Base-by-base conservation (phyloP, 2,329 filamentous ascomycete species). In the Neofusicoccum sp. region DNA sequence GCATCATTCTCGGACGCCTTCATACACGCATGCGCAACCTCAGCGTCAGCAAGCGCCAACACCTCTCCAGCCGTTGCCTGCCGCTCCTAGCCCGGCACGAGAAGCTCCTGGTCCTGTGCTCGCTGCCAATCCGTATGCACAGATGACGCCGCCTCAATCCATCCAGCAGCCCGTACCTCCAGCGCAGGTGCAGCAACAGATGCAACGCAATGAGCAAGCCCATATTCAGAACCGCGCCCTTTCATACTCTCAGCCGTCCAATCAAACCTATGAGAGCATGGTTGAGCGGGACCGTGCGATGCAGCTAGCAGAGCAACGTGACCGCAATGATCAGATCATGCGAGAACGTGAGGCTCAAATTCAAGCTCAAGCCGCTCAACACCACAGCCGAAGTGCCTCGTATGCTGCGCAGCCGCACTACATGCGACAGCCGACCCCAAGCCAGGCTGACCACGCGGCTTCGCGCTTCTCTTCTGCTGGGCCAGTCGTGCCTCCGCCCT, bases 1-100 rank as follows among this genome's bases (percentile, higher is more conserved):
- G 29, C 59, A 44, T 12, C 60, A 62, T 31, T 62, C 60, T 16
- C 60, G 60, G 7, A 62, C 60, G 9, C 60, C 60, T 14, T 62
- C 60, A 7, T 62, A 56, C 33, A 56, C 60, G n/a, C 60, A 62
- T 8, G 28, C 60, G n/a, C 60, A 62, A 16, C 48, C 49, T 33
- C 33, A 39, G n/a, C 60, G 60, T 22, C 60, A 62, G n/a, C 60
- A 62, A 29, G 60, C 49, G 9, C 60, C 60, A 14, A 62, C 60
- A n/a, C 60, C 60, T 12, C 22, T 54, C 16, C 60, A 62, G 37
- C 29, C 48, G 9, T 28, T 62, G 28, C 49, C 60, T 6, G 50
- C 31, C 36, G 49, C 49, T 3, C 60, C 60, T 39, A 54, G 60
- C 41, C 49, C 49, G 3, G 49, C 50, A 14, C 43, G 50, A 6